Evolutionary conservation across 2,329 filamentous ascomycete species (phyloP), one percentile per base, ranked within the genome.

Genomic region (Huntiella moniliformis): DNA sequence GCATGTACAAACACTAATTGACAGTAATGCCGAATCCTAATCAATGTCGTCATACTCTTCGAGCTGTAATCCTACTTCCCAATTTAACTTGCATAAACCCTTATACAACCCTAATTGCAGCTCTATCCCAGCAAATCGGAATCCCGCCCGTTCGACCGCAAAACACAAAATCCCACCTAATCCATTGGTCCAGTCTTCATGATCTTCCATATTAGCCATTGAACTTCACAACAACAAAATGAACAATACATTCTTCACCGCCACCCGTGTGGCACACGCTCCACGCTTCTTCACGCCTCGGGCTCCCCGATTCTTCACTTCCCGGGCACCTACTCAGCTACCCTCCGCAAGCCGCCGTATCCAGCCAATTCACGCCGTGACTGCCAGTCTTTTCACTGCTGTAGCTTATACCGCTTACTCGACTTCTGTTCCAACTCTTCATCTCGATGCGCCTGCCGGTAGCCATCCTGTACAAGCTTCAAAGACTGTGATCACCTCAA

Each of bases 371-470:
- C 22, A 28, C 22, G 22, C 22, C 17, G 15, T 39, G 13, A 33
- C 42, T 12, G 35, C 33, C 15, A 36, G 41, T 17, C 13, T 41
- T 16, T 15, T 47, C n/a, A 18, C 35, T n/a, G 46, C 41, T 5
- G 12, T 35, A 8, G 15, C 41, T 17, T 22, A 36, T 13, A 15
- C 31, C 31, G 8, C 35, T 10, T 13, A 37, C 11, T 6, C 35
- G 11, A 16, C 42, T 42, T 11, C 37, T 13, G 5, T 40, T 10
- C 28, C 31, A 7, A 28, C 38, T 17, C 16, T 48, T 3, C 17
- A 34, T 15, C 37, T 50, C 12, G 48, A 50, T 18, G 48, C 48
- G 5, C 48, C 44, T 3, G 17, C 34, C 12, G 48, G 48, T n/a
- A 46, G 22, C 17, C 41, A 50, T 15, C 48, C 48, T 15, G 37